Evolutionary conservation across 2,329 filamentous ascomycete species (phyloP), one percentile per base, ranked within the genome.

Genomic region (Sporothrix humicola): DNA sequence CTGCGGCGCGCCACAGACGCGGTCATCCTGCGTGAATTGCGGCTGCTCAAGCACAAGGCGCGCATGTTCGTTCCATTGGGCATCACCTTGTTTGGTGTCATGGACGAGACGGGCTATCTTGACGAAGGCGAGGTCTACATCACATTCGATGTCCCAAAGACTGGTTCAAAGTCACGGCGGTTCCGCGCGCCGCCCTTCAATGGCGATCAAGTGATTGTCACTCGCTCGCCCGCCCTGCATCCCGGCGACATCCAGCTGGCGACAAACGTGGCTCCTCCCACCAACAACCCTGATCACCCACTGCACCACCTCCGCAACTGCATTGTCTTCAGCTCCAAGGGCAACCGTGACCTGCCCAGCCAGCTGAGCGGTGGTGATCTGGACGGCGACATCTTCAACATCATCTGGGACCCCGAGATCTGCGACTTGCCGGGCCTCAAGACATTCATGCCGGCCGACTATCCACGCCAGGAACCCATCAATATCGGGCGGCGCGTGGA

Each of bases 351-450:
- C 78, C 83, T 97, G 0, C 93, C 93, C 0, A 95, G 92, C 75
- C 87, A 91, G 80, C 84, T 97, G 0, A 92, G 91, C 71, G 94
- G 94, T 0, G 94, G 94, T 0, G 94, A 97, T 79, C 85, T 97
- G 0, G 93, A 96, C 76, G 94, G 94, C 0, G 94, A 97, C 79
- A 82, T 93, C 0, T 97, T 92, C 81, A 92, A 94, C 76, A 82
- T 97, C 69, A 92, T 97, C 66, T 96, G 88, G 85, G 93, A 97
- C 76, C 77, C 81, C 1, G 70, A 50, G 0, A 65, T 78, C 3
- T 74, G 77, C 0, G 78, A 80, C 0, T 84, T 90, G 0, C 80
- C 86, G 1, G 85, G 87, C 0, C 56, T 77, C 12, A 26, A 15
- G 0, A 83, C 82, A 0, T 88, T 85, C n/a, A 0, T 2, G 0